phyloP scores from a whole-genome alignment of 2,329 filamentous ascomycete genomes.

The Talaromyces funiculosus region DNA sequence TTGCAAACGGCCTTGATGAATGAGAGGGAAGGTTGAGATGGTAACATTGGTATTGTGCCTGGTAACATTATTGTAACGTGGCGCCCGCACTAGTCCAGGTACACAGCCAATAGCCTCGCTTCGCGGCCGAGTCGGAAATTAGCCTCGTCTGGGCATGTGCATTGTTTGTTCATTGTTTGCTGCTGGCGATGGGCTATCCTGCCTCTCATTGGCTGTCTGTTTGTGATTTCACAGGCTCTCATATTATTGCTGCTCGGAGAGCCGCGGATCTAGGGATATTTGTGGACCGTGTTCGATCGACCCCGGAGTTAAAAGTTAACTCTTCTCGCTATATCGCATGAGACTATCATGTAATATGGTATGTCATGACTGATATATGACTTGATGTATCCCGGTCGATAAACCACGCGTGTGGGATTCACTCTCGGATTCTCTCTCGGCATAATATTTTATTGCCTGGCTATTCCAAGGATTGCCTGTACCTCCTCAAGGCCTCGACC shows the following conservation, averaged over 20 bases:
- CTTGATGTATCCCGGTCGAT: not conserved
- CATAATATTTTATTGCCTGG: not conserved
- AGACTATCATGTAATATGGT: not conserved
- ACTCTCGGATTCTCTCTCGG: not conserved
- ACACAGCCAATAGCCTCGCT: conserved; percentile 9
- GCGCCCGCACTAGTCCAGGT: not conserved
- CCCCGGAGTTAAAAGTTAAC: not conserved
- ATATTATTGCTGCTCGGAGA: not conserved
- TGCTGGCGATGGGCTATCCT: too few species aligned
- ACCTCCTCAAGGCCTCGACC: too few species aligned
- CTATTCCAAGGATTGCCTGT: too few species aligned
- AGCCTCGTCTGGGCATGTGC: not conserved
- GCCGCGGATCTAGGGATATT: conserved; percentile 9
- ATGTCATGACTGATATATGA: too few species aligned
- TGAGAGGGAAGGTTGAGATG: not conserved
- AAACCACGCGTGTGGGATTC: not conserved
- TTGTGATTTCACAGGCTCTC: not conserved
- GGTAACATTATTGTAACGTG: conserved; percentile 20
- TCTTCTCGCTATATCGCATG: not conserved
- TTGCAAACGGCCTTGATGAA: not conserved
- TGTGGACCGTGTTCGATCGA: not conserved
- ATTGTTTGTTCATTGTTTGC: not conserved
- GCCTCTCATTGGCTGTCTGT: conserved; percentile 15
- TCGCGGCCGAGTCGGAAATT: conserved; percentile 3
- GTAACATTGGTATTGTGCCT: conserved; percentile 18